These are phyloP conservation scores for Phytophthora tubulina DNA, from an alignment of 352 stramenopile species.

Conservation along the genomic window DNA sequence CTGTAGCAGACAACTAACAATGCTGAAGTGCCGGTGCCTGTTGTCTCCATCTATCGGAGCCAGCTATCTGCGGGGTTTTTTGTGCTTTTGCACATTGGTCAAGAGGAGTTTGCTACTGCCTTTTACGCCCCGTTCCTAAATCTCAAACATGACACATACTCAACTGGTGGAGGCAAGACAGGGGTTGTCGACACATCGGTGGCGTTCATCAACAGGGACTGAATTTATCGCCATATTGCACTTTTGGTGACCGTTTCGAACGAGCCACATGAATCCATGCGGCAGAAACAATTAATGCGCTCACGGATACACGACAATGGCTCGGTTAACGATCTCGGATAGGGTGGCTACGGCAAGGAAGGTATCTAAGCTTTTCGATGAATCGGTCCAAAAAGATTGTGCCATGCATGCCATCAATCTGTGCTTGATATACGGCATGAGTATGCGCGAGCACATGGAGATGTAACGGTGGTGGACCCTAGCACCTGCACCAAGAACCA, in stretches of 20 bases:
- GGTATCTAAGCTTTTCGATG: background rate
- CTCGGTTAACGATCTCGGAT: background rate
- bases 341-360: background rate
- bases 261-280: background rate
- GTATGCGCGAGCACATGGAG: background rate
- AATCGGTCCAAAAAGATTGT: background rate
- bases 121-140: too few relatives aligned
- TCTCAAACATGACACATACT: background rate
- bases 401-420: background rate
- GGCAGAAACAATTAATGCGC: background rate
- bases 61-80: too few relatives aligned
- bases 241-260: background rate
- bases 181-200: background rate
- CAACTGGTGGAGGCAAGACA: background rate
- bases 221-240: background rate
- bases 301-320: background rate
- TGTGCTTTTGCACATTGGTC: too few relatives aligned
- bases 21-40: background rate
- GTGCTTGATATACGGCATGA: constrained; percentile 3
- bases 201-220: background rate
- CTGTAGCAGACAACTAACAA: background rate
- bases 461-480: background rate
- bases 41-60: background rate
- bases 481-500: background rate
- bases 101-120: too few relatives aligned